Percentiles rank a stretch among this genome's conserved stretches.
Evolutionary conservation across 768 basidiomycete species (phyloP).

Genomic region (Pholiota molesta): DNA sequence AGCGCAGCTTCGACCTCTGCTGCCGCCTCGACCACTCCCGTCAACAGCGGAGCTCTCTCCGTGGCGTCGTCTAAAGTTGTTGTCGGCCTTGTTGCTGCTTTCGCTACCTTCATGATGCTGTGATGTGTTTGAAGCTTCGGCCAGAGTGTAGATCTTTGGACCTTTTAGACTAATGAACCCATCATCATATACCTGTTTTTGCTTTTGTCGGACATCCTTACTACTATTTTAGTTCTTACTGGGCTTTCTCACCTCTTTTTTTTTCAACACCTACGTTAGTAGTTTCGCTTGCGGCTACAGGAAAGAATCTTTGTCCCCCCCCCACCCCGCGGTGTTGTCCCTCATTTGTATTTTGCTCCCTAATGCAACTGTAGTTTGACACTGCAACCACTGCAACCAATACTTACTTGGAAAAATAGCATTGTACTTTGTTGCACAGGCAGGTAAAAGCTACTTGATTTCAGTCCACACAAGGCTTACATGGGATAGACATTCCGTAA

Average conservation of each 20-base stretch:
- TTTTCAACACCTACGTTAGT: constrained; percentile 18
- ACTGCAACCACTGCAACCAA: constrained; percentile 2
- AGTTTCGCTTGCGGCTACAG: constrained; percentile 23
- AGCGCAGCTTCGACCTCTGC: constrained; percentile 29
- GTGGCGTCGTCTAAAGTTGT: constrained; percentile 50
- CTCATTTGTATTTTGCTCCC: constrained; percentile 17
- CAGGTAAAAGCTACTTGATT: too few species aligned
- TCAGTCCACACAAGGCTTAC: too few species aligned
- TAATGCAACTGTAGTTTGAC: constrained; percentile 20
- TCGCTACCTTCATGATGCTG: constrained; percentile 51
- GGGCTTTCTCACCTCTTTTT: constrained; percentile 12
- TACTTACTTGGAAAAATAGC: neutral
- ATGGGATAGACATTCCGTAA: too few species aligned
- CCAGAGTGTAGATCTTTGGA: constrained; percentile 1
- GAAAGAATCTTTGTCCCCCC: constrained; percentile 12
- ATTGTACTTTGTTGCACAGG: too few species aligned
- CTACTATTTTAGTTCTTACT: constrained; percentile 23
- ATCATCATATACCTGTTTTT: constrained; percentile 30
- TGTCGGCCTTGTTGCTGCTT: constrained; percentile 49
- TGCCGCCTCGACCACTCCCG: constrained; percentile 20
- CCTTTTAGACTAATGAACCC: constrained; percentile 22
- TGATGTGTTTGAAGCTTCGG: constrained; percentile 26
- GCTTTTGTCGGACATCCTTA: constrained; percentile 25
- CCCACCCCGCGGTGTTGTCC: neutral
- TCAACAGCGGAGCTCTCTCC: constrained; percentile 48